Percentiles rank a stretch among this genome's conserved stretches.
Conservation (phyloP, 2,329 filamentous ascomycete species). For the Sarocladium brachiariae region DNA sequence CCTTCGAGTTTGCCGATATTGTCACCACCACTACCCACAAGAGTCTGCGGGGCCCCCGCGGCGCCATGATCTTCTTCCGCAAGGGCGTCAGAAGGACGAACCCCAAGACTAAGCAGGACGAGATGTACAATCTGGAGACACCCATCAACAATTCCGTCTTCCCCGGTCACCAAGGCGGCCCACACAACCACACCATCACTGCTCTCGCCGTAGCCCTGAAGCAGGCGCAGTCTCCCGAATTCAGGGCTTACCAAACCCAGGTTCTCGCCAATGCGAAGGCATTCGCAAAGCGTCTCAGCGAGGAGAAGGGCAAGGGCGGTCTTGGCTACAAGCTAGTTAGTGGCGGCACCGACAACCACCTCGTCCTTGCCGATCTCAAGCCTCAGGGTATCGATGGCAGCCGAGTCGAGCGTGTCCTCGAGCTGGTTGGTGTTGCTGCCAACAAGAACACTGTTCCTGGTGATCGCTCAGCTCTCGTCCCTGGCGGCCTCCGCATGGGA, state of each 20-base stretch:
- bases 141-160: conserved; percentile 97
- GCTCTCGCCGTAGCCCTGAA: conserved; percentile 90
- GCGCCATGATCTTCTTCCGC: conserved; percentile 97
- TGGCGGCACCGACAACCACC: conserved; percentile 94
- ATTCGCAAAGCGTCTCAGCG: conserved; percentile 62
- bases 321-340: conserved; percentile 85
- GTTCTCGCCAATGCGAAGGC: conserved; percentile 89
- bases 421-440: conserved; percentile 89
- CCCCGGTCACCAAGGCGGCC: conserved; percentile 94
- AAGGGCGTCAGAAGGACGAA: conserved; percentile 81
- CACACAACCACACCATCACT: conserved; percentile 98
- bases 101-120: conserved; percentile 77
- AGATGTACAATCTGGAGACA: conserved; percentile 81
- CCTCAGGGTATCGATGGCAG: conserved; percentile 81
- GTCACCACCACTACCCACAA: conserved; percentile 99
- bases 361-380: conserved; percentile 88
- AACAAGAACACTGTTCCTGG: conserved; percentile 99
- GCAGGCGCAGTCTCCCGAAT: conserved; percentile 83
- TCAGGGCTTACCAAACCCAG: conserved; percentile 85
- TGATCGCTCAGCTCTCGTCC: conserved; percentile 87
- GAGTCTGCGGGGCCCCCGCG: conserved; percentile 87
- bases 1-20: conserved; percentile 84
- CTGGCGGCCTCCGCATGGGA: conserved; percentile 87
- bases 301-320: conserved; percentile 65
- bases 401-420: conserved; percentile 81